Conservation (phyloP, 2,329 filamentous ascomycete species). For the Phyllosticta paracitricarpa region DNA sequence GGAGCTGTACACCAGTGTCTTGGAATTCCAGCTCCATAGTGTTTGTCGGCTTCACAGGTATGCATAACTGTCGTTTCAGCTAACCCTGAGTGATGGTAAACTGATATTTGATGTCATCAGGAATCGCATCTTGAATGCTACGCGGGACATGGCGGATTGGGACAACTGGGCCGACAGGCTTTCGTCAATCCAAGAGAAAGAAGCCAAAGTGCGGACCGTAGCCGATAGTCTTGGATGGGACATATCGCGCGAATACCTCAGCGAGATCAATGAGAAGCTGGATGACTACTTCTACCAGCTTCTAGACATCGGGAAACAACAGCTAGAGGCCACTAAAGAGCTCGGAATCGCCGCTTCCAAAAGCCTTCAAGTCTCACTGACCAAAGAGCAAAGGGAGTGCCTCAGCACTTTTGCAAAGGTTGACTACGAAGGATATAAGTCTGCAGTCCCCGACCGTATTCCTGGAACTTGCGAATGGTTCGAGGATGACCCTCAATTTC, state of each 20-base stretch:
- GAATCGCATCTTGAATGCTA: not conserved
- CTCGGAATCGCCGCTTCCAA: not conserved
- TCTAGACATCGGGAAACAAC: not conserved
- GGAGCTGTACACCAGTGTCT: not conserved
- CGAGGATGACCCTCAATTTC: not conserved
- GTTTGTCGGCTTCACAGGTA: not conserved
- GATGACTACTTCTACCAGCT: not conserved
- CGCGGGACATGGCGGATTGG: too few species aligned
- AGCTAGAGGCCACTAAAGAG: not conserved
- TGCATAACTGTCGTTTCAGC: not conserved
- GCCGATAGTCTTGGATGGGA: too few species aligned
- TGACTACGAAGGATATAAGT: not conserved
- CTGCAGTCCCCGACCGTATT: not conserved
- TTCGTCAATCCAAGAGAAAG: too few species aligned
- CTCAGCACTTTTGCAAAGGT: not conserved
- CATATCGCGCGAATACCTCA: too few species aligned
- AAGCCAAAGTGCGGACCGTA: too few species aligned
- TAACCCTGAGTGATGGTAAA: not conserved
- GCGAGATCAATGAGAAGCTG: too few species aligned
- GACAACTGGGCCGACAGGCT: too few species aligned
- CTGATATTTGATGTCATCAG: not conserved
- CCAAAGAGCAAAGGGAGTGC: not conserved
- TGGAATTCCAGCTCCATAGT: not conserved
- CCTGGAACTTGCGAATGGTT: not conserved
- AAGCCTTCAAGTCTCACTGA: not conserved